Evolutionary conservation across 352 stramenopile species (phyloP).

Genomic region (Phytophthora cactorum): DNA sequence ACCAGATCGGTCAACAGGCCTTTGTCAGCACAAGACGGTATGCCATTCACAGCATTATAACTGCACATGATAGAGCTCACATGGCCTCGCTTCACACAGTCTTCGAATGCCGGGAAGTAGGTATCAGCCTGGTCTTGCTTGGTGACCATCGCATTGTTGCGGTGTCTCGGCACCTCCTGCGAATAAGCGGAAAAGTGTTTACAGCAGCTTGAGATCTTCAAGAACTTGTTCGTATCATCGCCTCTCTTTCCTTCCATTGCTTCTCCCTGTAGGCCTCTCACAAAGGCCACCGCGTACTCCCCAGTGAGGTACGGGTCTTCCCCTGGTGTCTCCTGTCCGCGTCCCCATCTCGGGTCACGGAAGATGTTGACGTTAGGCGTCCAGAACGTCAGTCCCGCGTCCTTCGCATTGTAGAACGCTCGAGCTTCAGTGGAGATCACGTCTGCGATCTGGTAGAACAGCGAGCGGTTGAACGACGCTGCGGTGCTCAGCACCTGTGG

Average conservation of each 20-base stretch:
- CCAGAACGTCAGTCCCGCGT: conserved; percentile 91
- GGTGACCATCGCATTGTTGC: conserved; percentile 90
- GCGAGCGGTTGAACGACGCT: conserved; percentile 86
- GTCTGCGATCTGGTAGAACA: conserved; percentile 80
- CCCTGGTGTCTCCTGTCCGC: conserved; percentile 89
- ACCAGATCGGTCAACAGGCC: conserved; percentile 77
- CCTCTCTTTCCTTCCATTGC: conserved; percentile 27
- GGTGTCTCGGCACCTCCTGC: conserved; percentile 76
- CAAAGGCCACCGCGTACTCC: conserved; percentile 87
- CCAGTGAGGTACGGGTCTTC: conserved; percentile 91
- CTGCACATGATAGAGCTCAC: conserved; percentile 94
- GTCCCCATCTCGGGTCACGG: conserved; percentile 92
- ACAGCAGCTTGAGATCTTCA: conserved; percentile 88
- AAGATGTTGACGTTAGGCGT: conserved; percentile 95
- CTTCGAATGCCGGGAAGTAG: conserved; percentile 88
- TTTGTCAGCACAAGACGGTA: conserved; percentile 91
- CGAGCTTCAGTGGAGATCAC: conserved; percentile 85
- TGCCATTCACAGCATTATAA: conserved; percentile 95
- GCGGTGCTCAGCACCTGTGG: conserved; percentile 83
- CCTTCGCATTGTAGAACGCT: conserved; percentile 81
- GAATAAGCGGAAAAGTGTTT: conserved; percentile 95
- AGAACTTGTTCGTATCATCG: conserved; percentile 34
- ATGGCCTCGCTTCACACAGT: conserved; percentile 78
- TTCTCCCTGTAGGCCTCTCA: conserved; percentile 85
- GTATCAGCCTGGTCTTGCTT: conserved; percentile 90